Percentiles rank a stretch among this genome's conserved stretches.
Evolutionary conservation across 805 yeast genomes (phyloP).

Genomic region (Ogataea angusta): DNA sequence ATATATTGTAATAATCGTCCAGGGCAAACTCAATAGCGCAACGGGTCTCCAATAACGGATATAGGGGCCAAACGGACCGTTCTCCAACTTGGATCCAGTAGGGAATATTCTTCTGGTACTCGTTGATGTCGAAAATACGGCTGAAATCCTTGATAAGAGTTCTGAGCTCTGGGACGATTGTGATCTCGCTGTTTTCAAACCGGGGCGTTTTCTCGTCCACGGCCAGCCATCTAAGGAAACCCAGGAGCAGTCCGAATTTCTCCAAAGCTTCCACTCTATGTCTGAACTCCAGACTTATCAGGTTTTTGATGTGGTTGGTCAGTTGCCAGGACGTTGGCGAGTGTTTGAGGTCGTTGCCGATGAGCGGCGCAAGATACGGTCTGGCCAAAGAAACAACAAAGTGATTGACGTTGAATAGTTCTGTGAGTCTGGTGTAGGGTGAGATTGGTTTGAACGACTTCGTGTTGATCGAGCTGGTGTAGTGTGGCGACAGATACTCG

Average conservation of each 20-base stretch:
- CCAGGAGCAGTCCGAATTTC: constrained; percentile 70
- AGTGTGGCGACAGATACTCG: constrained; percentile 41
- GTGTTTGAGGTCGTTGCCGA: constrained; percentile 79
- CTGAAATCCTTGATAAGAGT: constrained; percentile 69
- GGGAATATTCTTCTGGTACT: constrained; percentile 67
- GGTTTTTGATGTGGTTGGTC: constrained; percentile 38
- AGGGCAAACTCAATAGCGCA: constrained; percentile 87
- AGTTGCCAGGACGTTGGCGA: constrained; percentile 37
- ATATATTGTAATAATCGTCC: constrained; percentile 61
- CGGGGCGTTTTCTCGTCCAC: constrained; percentile 86
- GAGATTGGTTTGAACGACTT: constrained; percentile 35
- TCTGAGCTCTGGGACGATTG: constrained; percentile 83
- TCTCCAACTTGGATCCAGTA: constrained; percentile 93
- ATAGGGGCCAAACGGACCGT: constrained; percentile 86
- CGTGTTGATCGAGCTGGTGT: constrained; percentile 33
- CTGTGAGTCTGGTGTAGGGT: constrained; percentile 86
- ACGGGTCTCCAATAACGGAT: constrained; percentile 80
- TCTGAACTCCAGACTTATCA: constrained; percentile 73
- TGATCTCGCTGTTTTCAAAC: constrained; percentile 71
- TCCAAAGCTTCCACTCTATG: constrained; percentile 82
- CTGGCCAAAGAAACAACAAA: constrained; percentile 88
- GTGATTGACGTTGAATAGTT: constrained; percentile 91
- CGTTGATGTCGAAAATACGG: constrained; percentile 72
- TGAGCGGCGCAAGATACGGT: constrained; percentile 88
- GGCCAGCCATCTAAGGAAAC: constrained; percentile 67